Evolutionary conservation across 139 green algal genomes (phyloP).

Genomic region (Penium margaritaceum): DNA sequence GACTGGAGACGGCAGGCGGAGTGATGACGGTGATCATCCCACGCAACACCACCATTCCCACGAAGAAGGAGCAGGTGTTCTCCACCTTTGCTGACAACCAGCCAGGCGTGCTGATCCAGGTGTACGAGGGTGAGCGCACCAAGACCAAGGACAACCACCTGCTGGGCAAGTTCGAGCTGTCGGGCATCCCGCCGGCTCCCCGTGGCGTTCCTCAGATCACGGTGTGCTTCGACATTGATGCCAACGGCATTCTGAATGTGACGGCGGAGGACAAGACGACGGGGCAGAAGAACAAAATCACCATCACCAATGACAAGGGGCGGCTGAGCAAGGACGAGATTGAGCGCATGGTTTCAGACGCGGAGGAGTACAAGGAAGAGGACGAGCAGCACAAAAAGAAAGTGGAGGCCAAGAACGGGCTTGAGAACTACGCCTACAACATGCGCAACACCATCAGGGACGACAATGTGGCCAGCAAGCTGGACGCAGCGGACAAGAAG

Average conservation of each 20-base stretch:
- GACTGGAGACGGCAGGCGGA: constrained; percentile 88
- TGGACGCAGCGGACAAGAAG: constrained; percentile 74
- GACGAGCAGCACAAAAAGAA: constrained; percentile 85
- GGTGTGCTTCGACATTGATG: constrained; percentile 95
- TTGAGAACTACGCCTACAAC: constrained; percentile 84
- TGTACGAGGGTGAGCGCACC: constrained; percentile 83
- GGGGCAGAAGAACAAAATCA: constrained; percentile 95
- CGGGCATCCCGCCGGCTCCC: constrained; percentile 89
- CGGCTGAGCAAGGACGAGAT: constrained; percentile 93
- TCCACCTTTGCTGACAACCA: constrained; percentile 97
- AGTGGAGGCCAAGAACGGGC: constrained; percentile 87
- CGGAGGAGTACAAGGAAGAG: constrained; percentile 97
- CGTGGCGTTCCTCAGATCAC: constrained; percentile 95
- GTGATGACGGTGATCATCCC: constrained; percentile 87
- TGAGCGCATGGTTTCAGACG: constrained; percentile 95
- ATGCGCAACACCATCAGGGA: constrained; percentile 91
- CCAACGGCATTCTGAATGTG: constrained; percentile 98
- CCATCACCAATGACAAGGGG: constrained; percentile 99
- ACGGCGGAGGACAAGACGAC: constrained; percentile 91
- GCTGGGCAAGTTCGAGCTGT: constrained; percentile 97
- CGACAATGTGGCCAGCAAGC: constrained; percentile 70
- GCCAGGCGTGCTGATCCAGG: constrained; percentile 28
- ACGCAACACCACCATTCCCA: constrained; percentile 95
- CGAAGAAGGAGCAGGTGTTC: constrained; percentile 99
- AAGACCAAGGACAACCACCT: constrained; percentile 93